phyloP scores from a whole-genome alignment of 192 early-diverging fungal genomes.

The Tieghemiomyces parasiticus region DNA sequence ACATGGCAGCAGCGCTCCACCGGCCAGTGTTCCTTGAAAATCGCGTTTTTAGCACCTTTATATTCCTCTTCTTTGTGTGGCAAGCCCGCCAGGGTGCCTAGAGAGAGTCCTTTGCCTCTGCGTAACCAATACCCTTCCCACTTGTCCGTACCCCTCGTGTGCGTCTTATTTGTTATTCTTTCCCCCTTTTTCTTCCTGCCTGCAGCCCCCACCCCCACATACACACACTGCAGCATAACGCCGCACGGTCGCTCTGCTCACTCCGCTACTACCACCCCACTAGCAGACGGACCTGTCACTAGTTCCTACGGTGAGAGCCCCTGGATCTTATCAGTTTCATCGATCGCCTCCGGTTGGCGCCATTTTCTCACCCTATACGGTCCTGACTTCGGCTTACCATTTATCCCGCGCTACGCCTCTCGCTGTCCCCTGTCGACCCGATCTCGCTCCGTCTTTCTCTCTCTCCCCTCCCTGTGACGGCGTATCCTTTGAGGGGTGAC shows the following conservation, averaged over 20 bases:
- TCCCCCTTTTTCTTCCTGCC: neutral
- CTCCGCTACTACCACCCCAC: too few relatives aligned
- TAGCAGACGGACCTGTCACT: too few relatives aligned
- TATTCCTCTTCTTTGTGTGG: neutral
- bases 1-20: neutral
- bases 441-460: neutral
- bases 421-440: too few relatives aligned
- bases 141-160: neutral
- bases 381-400: neutral
- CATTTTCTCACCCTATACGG: neutral
- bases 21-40: neutral
- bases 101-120: neutral
- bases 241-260: too few relatives aligned
- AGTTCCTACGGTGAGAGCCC: too few relatives aligned
- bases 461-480: neutral
- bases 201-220: too few relatives aligned
- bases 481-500: neutral
- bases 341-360: too few relatives aligned
- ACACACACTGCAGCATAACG: too few relatives aligned
- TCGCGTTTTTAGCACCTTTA: conserved; percentile 3
- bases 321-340: too few relatives aligned
- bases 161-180: neutral
- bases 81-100: conserved; percentile 1
- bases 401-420: neutral
- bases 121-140: neutral